A percentile compares a stretch with the other conserved stretches of the same genome.
phyloP scores from a whole-genome alignment of 257 asterid species.

The Solanum ossicruentum region DNA sequence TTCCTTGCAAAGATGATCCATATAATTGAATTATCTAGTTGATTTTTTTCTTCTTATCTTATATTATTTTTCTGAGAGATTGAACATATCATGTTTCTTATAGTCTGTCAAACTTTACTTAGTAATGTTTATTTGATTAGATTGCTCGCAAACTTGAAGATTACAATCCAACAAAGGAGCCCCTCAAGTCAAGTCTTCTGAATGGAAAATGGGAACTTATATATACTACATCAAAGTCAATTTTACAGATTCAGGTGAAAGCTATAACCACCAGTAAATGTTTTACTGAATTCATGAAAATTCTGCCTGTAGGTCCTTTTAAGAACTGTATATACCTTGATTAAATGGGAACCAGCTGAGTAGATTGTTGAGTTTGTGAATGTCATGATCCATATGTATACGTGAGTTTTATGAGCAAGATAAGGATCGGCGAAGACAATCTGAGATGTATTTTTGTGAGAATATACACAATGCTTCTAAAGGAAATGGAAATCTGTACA shows the following conservation, averaged over 20 bases:
- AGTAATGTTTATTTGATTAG: conserved; percentile 11
- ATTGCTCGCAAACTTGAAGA: conserved; percentile 60
- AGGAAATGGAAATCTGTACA: not conserved
- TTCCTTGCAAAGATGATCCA: not conserved
- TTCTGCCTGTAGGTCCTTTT: not conserved
- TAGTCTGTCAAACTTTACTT: not conserved
- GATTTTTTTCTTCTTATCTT: not conserved
- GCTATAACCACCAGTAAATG: not conserved
- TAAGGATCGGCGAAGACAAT: not conserved
- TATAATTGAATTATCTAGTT: not conserved
- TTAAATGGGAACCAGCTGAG: not conserved
- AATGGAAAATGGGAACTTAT: conserved; percentile 92
- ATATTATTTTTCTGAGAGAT: not conserved
- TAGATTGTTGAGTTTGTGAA: not conserved
- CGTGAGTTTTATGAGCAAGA: not conserved
- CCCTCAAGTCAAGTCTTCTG: conserved; percentile 46
- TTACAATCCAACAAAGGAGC: conserved; percentile 59
- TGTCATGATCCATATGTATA: not conserved
- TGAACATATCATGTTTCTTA: too few relatives aligned
- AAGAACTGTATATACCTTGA: not conserved
- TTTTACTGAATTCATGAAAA: not conserved
- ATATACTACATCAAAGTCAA: conserved; percentile 79
- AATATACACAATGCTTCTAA: not conserved
- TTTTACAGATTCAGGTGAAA: conserved; percentile 53
- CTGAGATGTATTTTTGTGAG: not conserved